A percentile compares a stretch with the other conserved stretches of the same genome.
phyloP scores from a whole-genome alignment of 1,284 basidiomycete genomes.

The Heterobasidion irregulare region DNA sequence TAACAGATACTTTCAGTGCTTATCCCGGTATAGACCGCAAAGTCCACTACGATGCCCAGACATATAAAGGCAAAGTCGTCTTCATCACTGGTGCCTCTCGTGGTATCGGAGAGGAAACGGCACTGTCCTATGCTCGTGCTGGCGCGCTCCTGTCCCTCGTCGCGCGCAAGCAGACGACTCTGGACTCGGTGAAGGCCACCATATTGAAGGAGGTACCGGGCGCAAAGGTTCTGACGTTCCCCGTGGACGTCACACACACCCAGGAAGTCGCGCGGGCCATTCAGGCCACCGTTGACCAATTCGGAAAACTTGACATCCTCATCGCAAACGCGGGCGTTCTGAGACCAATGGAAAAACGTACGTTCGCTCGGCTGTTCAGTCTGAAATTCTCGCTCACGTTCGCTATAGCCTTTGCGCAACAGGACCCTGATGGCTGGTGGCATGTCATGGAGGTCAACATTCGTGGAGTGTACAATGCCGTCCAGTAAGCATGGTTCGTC shows the following conservation, averaged over 20 bases:
- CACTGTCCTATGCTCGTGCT: slow-evolving; percentile 7
- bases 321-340: slow-evolving; percentile 10
- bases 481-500: not conserved
- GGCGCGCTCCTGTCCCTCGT: slow-evolving; percentile 7
- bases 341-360: not conserved
- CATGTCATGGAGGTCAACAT: slow-evolving; percentile 5
- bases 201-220: not conserved
- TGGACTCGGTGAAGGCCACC: not conserved
- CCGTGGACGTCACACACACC: slow-evolving; percentile 1
- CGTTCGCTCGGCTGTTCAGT: not conserved
- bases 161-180: slow-evolving; percentile 1
- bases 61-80: slow-evolving; percentile 10
- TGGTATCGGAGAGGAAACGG: slow-evolving; percentile 9
- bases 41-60: not conserved
- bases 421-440: slow-evolving; percentile 4
- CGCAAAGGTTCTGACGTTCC: not conserved
- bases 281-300: slow-evolving; percentile 6
- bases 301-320: slow-evolving; percentile 11
- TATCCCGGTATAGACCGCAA: slow-evolving; percentile 11
- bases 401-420: not conserved
- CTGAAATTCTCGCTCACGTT: not conserved
- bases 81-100: slow-evolving; percentile 10
- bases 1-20: slow-evolving; percentile 4
- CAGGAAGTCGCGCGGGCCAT: slow-evolving; percentile 1
- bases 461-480: slow-evolving; percentile 3